Conservation (phyloP, 2,329 filamentous ascomycete genomes). For the Colletotrichum eleusines region DNA sequence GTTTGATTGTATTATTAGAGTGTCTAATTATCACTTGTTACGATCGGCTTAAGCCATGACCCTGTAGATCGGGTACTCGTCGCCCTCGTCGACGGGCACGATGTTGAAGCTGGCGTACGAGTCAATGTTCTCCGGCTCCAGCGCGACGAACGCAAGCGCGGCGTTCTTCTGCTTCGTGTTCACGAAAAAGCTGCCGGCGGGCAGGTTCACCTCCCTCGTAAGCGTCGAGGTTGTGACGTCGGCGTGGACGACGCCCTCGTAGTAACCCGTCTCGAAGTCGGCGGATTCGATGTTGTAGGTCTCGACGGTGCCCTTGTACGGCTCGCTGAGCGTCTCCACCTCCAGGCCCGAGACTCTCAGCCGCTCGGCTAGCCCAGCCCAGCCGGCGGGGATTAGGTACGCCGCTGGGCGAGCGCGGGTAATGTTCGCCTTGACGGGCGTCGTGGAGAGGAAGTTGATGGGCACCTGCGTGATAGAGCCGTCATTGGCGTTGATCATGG, state of each 20-base stretch:
- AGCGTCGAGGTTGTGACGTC: conserved; percentile 44
- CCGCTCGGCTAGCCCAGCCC: conserved; percentile 47
- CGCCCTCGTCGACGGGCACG: conserved; percentile 46
- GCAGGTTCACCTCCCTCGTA: conserved; percentile 44
- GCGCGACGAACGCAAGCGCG: conserved; percentile 46
- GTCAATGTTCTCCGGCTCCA: conserved; percentile 52
- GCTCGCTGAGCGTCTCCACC: conserved; percentile 45
- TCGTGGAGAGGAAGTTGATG: conserved; percentile 47
- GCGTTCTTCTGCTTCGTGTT: conserved; percentile 52
- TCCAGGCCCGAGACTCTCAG: conserved; percentile 46
- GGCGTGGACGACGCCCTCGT: conserved; percentile 47
- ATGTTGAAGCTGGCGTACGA: conserved; percentile 50
- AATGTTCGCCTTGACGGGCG: conserved; percentile 46
- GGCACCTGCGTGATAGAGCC: conserved; percentile 48
- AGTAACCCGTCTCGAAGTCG: conserved; percentile 45
- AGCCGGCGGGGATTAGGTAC: conserved; percentile 48
- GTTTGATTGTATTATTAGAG: background rate
- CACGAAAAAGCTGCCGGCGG: conserved; percentile 48
- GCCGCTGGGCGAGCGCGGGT: conserved; percentile 48
- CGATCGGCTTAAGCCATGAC: conserved; percentile 27
- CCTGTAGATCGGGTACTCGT: conserved; percentile 50
- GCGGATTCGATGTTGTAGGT: conserved; percentile 46
- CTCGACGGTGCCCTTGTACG: conserved; percentile 48
- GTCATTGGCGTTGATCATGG: conserved; percentile 46
- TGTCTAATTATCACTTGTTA: background rate